Percentiles rank a stretch among this genome's conserved stretches.
Evolutionary conservation across 495 filamentous ascomycete species (phyloP).

Genomic region (Penicillium lagena): DNA sequence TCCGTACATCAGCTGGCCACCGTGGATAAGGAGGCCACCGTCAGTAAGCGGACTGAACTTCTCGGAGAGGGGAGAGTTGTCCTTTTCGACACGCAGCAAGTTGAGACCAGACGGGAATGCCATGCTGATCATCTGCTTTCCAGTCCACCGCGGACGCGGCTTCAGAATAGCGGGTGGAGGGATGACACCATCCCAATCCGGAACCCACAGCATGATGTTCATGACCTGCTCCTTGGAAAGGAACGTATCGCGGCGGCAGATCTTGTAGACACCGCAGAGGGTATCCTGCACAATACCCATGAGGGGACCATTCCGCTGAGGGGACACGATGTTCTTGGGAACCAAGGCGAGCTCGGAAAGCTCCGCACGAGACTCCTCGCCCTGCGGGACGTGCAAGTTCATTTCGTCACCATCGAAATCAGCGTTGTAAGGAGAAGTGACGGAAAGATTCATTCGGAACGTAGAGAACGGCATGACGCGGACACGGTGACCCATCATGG

Average conservation of each 20-base stretch:
- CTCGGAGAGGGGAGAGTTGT: conserved; percentile 43
- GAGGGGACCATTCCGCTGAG: conserved; percentile 90
- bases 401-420: conserved; percentile 99
- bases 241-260: conserved; percentile 89
- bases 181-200: conserved; percentile 93
- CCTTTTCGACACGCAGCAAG: conserved; percentile 55
- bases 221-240: conserved; percentile 84
- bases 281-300: conserved; percentile 99
- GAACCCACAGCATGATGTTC: conserved; percentile 95
- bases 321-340: conserved; percentile 93
- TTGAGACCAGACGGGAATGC: conserved; percentile 84
- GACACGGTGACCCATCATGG: conserved; percentile 99
- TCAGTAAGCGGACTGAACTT: conserved; percentile 65
- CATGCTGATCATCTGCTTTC: conserved; percentile 95
- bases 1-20: conserved; percentile 85
- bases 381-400: conserved; percentile 98
- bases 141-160: conserved; percentile 92
- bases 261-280: conserved; percentile 92
- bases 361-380: conserved; percentile 91
- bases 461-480: conserved; percentile 98
- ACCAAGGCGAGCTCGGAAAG: conserved; percentile 92
- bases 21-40: conserved; percentile 73
- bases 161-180: conserved; percentile 87
- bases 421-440: conserved; percentile 97
- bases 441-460: conserved; percentile 92